Percentiles rank a stretch among this genome's conserved stretches.
Conservation (phyloP, 768 basidiomycete genomes). For the Vararia minispora region DNA sequence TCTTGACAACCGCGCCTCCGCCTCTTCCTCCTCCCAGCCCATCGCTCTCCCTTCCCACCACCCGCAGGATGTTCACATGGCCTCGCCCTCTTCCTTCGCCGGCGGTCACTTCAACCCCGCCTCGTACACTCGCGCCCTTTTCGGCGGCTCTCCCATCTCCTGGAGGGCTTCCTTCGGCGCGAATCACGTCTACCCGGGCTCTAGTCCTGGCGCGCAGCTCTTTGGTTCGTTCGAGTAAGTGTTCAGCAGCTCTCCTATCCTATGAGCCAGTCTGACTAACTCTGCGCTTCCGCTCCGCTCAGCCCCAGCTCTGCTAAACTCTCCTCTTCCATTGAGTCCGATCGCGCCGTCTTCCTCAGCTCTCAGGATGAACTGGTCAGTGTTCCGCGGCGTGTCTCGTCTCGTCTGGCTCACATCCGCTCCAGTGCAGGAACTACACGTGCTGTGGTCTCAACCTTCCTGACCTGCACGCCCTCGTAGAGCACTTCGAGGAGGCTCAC, state of each 20-base stretch:
- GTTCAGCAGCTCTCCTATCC: background rate
- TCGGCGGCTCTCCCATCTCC: conserved; percentile 64
- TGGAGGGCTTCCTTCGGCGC: conserved; percentile 60
- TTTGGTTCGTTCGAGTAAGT: conserved; percentile 59
- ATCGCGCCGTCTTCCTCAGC: conserved; percentile 48
- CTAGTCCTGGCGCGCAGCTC: conserved; percentile 46
- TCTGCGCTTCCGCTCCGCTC: background rate
- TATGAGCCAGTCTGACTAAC: background rate
- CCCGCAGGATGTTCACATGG: conserved; percentile 23
- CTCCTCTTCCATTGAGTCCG: conserved; percentile 48
- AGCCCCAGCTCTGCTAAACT: conserved; percentile 34
- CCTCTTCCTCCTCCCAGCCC: conserved; percentile 26
- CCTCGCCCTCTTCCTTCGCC: conserved; percentile 36
- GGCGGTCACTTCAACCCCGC: conserved; percentile 50
- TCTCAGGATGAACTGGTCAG: conserved; percentile 66
- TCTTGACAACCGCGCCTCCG: conserved; percentile 5
- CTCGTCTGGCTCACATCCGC: conserved; percentile 1
- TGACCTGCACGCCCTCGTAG: conserved; percentile 74
- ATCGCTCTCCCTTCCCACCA: conserved; percentile 28
- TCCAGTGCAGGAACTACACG: conserved; percentile 74
- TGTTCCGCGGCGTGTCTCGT: conserved; percentile 11
- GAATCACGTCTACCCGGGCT: conserved; percentile 51
- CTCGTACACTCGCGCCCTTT: conserved; percentile 55
- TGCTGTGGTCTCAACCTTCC: conserved; percentile 77
- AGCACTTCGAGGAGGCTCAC: conserved; percentile 88